Evolutionary conservation across 2,329 filamentous ascomycete species (phyloP), one percentile per base, ranked within the genome.

Genomic region (Alternaria sp.): DNA sequence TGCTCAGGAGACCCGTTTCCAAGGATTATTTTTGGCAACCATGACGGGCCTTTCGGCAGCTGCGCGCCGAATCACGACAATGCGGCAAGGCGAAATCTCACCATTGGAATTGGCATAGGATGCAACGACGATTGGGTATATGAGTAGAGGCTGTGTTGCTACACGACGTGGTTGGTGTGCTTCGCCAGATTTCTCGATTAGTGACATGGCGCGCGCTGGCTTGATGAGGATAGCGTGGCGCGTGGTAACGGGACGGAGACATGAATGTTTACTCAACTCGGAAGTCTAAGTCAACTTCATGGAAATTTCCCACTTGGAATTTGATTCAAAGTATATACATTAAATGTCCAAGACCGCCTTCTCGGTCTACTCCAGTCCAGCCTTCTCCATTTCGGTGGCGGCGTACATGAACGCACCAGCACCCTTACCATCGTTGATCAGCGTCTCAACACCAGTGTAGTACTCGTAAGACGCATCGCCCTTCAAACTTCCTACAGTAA

Each of bases 401-500:
- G 78, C 76, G 56, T 75, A 78, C 70, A 80, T 80, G 69, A 81
- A 80, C 1, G 78, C 74, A n/a, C 75, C 78, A 12, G 74, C 77
- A n/a, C 79, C 79, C 61, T 80, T 80, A 28, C 77, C 75, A 54
- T 80, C 79, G 51, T 80, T 79, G 52, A 75, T 54, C 7, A 61
- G 67, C 11, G 75, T 57, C 9, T 73, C 68, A 11, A 79, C 76
- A 24, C 72, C 65, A 24, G 76, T 75, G 62, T 80, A 80, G 65
- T 80, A 81, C 76, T 84, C 80, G 64, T 84, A 87, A 8, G 78
- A 80, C 3, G 81, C 85, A 62, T 83, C 78, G 11, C 81, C 81
- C 63, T 78, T 81, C 62, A 87, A 66, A 52, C 82, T 85, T 46
- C 85, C 84, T 9, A 86, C 84, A 49, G 78, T 72, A 0, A 86